Evolutionary conservation across 2,329 filamentous ascomycete species (phyloP), one percentile per base, ranked within the genome.

Genomic region (Trichoderma sp.): DNA sequence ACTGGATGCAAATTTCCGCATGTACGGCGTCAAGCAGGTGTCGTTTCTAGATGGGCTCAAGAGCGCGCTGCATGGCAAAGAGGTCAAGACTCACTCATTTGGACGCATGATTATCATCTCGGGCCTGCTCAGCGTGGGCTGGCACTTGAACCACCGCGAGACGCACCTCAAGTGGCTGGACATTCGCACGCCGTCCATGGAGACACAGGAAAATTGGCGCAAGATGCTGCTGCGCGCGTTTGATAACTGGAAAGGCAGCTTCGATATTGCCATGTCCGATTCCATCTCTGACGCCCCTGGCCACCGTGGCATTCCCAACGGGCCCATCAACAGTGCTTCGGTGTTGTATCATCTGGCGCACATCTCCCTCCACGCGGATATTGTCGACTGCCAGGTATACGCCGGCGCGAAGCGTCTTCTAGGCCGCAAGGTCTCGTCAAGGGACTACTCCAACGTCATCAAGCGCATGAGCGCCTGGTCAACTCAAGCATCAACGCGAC

Each of bases 91-190:
- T 1, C 96, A 97, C 81, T 92, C 94, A 0, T 97, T 98, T 81
- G 95, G 95, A 1, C 91, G 95, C 66, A 97, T 94, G 79, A 95
- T 97, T 77, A 90, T 98, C 79, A 97, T 98, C 93, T 94, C 94
- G 1, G 95, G 95, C 0, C 86, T 98, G 45, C 86, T 98, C n/a
- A 97, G 94, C 78, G 94, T 98, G 6, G 95, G 93, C 76, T 98
- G 94, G 95, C 95, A 98, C 80, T 92, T 98, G 86, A 94, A 94
- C 78, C 94, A 95, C 83, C 90, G 94, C 79, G 95, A 97, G 82
- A 90, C 95, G 4, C 94, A 97, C 83, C 90, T 97, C 33, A 94
- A 91, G 79, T 95, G 94, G 77, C 88, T 98, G 0, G 94, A 90
- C 45, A 90, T 94, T 2, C 89, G 90, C 84, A 89, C 83, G 85